phyloP scores from a whole-genome alignment of 2,329 filamentous ascomycete species.

The Sporothrix pseudoabietina region DNA sequence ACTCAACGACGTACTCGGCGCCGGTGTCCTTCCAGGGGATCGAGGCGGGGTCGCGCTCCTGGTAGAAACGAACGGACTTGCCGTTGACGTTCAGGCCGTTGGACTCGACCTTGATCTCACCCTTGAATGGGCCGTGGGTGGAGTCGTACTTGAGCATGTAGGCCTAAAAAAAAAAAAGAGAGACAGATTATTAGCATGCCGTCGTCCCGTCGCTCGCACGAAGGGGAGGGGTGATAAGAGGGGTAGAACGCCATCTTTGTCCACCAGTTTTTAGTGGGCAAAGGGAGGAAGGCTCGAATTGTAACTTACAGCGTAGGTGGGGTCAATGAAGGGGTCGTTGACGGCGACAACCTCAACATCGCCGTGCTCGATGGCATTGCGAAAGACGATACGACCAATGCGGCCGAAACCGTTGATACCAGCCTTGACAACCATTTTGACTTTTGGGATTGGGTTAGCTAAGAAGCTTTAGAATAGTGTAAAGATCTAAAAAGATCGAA shows the following conservation, averaged over 20 bases:
- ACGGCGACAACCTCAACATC: slow-evolving; percentile 93
- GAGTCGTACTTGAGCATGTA: slow-evolving; percentile 99
- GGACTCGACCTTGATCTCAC: slow-evolving; percentile 71
- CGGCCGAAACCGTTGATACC: slow-evolving; percentile 99
- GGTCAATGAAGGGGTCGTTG: slow-evolving; percentile 99
- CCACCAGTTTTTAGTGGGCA: background rate
- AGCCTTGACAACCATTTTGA: slow-evolving; percentile 68
- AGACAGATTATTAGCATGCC: background rate
- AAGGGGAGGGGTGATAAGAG: background rate
- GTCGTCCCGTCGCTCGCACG: background rate
- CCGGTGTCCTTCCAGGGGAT: slow-evolving; percentile 90
- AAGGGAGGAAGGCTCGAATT: background rate
- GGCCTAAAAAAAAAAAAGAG: slow-evolving; percentile 57
- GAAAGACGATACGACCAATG: slow-evolving; percentile 99
- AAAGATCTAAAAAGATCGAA: slow-evolving; percentile 14
- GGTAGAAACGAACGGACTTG: slow-evolving; percentile 94
- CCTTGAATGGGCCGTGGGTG: slow-evolving; percentile 96
- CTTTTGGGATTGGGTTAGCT: slow-evolving; percentile 33
- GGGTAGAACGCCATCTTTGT: no score
- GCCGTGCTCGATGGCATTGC: slow-evolving; percentile 89
- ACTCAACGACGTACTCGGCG: slow-evolving; percentile 94
- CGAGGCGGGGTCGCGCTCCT: slow-evolving; percentile 81
- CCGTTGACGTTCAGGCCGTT: slow-evolving; percentile 84
- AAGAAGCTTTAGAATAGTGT: background rate
- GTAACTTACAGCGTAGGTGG: slow-evolving; percentile 87